Conservation (phyloP, 192 early-diverging fungal species). For the Globomyces pollinis-pini region DNA sequence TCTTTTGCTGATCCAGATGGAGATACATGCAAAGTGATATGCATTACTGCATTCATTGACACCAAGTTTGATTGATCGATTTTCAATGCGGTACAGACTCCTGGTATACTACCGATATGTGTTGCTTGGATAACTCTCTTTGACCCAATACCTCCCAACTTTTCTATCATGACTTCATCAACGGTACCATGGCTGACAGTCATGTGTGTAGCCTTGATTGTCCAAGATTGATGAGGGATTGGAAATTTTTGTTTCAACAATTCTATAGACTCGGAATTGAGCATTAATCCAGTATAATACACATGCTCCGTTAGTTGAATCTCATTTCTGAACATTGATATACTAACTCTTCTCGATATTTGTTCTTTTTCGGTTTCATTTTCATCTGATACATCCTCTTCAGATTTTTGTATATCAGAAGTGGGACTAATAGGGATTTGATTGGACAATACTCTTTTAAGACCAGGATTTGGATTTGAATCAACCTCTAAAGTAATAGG, state of each 20-base stretch:
- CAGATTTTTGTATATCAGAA: no score
- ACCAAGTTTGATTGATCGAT: background rate
- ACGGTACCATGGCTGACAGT: background rate
- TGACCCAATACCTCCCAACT: background rate
- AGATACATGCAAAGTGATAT: slow-evolving; percentile 30
- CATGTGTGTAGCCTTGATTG: background rate
- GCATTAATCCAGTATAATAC: slow-evolving; percentile 27
- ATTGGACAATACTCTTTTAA: no score
- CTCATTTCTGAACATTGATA: slow-evolving; percentile 22
- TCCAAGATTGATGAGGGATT: background rate
- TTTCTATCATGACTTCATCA: background rate
- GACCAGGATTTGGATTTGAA: no score
- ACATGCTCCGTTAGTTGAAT: slow-evolving; percentile 29
- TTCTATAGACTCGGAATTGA: slow-evolving; percentile 10
- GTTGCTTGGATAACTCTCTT: background rate
- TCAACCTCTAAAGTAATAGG: background rate
- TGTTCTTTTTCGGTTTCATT: background rate
- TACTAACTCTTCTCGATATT: background rate
- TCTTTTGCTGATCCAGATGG: slow-evolving; percentile 13
- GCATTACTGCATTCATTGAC: slow-evolving; percentile 27
- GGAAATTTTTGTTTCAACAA: background rate
- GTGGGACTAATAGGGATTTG: background rate
- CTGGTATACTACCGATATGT: background rate
- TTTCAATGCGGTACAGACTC: background rate
- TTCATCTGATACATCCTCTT: background rate